phyloP scores from a whole-genome alignment of 116 monocot species.

The Iris pallida region DNA sequence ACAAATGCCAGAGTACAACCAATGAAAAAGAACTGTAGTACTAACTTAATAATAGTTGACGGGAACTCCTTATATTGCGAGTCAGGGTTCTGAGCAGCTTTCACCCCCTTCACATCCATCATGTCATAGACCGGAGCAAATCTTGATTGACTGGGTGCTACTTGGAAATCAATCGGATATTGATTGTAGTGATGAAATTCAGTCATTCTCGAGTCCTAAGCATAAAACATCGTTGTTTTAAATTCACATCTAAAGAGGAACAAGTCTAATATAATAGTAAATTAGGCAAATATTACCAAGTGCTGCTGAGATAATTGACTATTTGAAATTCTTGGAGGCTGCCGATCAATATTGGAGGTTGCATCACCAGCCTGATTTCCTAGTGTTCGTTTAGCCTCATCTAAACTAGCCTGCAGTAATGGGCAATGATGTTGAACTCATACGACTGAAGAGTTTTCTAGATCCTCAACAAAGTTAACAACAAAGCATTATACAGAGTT shows the following conservation, averaged over 20 bases:
- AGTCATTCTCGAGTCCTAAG: constrained; percentile 39
- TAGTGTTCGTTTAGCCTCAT: constrained; percentile 19
- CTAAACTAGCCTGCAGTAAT: constrained; percentile 34
- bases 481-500: background rate
- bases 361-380: constrained; percentile 28
- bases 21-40: background rate
- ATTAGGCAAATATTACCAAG: constrained; percentile 17
- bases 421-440: background rate
- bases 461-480: background rate
- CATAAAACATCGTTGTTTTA: constrained; percentile 16
- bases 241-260: background rate
- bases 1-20: too few species aligned
- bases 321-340: constrained; percentile 12
- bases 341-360: constrained; percentile 12
- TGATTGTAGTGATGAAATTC: constrained; percentile 33
- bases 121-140: constrained; percentile 24
- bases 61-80: constrained; percentile 23
- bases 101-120: constrained; percentile 25
- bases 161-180: constrained; percentile 32
- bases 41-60: constrained; percentile 14
- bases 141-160: constrained; percentile 27
- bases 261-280: background rate
- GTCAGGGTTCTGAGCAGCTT: constrained; percentile 24
- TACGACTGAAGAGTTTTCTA: background rate
- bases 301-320: constrained; percentile 19